Conservation (phyloP, 495 filamentous ascomycete genomes). For the Penicillium waksmanii region DNA sequence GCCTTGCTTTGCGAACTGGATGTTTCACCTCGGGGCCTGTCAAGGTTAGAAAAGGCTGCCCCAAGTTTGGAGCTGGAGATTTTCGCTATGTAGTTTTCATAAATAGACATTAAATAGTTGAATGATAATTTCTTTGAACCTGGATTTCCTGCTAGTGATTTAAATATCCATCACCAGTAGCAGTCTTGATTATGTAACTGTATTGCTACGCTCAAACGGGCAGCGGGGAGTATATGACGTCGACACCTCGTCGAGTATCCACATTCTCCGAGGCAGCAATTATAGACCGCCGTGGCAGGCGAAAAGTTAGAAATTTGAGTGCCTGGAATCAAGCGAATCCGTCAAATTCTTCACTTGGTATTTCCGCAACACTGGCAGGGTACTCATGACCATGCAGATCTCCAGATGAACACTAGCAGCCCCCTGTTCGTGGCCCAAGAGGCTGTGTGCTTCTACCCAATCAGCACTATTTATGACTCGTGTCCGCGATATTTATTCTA, state of each 20-base stretch:
- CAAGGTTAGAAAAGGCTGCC: too few relatives aligned
- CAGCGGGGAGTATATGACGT: slow-evolving; percentile 18
- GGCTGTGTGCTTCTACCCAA: slow-evolving; percentile 37
- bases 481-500: slow-evolving; percentile 44
- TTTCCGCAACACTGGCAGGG: background rate
- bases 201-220: background rate
- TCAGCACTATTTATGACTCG: slow-evolving; percentile 41
- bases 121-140: too few relatives aligned
- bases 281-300: background rate
- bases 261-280: slow-evolving; percentile 4
- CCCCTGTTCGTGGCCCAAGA: slow-evolving; percentile 41
- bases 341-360: background rate
- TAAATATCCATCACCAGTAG: too few relatives aligned
- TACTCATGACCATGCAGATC: background rate
- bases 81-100: too few relatives aligned
- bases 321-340: background rate
- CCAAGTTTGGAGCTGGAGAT: too few relatives aligned
- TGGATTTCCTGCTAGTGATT: too few relatives aligned
- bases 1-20: too few relatives aligned
- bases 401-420: slow-evolving; percentile 18
- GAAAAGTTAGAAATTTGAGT: slow-evolving; percentile 1
- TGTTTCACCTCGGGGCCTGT: too few relatives aligned
- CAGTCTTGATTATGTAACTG: too few relatives aligned
- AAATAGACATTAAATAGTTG: too few relatives aligned
- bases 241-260: background rate